Conservation (phyloP, 768 basidiomycete genomes). For the Pleurotus cornucopiae region DNA sequence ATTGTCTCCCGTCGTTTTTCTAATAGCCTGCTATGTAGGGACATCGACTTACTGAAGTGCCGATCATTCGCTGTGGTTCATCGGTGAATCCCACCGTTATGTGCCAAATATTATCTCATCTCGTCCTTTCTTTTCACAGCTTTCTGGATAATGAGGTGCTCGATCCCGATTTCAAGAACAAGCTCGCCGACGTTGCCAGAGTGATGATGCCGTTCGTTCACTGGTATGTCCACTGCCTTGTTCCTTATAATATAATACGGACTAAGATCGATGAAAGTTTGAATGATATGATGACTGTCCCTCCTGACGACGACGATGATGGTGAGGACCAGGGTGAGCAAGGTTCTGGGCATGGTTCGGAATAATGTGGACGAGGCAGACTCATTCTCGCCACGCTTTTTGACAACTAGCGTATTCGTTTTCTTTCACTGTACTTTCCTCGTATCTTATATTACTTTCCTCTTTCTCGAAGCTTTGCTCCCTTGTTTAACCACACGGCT, state of each 20-base stretch:
- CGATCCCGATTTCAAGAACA: constrained; percentile 58
- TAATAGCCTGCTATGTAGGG: constrained; percentile 34
- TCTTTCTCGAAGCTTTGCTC: too few relatives aligned
- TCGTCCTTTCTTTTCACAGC: constrained; percentile 27
- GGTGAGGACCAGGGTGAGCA: constrained; percentile 10
- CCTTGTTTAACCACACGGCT: too few relatives aligned
- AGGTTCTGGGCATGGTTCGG: background rate
- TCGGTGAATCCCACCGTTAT: constrained; percentile 33
- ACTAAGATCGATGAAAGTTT: constrained; percentile 37
- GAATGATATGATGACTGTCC: constrained; percentile 68
- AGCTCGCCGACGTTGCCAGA: constrained; percentile 46
- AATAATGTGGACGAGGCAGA: background rate
- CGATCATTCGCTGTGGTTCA: constrained; percentile 70
- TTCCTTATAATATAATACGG: background rate
- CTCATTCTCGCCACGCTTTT: too few relatives aligned
- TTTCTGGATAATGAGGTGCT: constrained; percentile 78
- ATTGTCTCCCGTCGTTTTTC: constrained; percentile 3
- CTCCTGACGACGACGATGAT: constrained; percentile 25
- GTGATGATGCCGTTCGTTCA: constrained; percentile 76
- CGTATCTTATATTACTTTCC: too few relatives aligned
- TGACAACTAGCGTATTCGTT: too few relatives aligned
- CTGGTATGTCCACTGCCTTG: constrained; percentile 41
- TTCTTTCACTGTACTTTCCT: too few relatives aligned
- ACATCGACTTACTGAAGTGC: constrained; percentile 89
- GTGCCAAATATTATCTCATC: background rate